Evolutionary conservation across 2,329 filamentous ascomycete species (phyloP).

Genomic region (Cordyceps farinosa): DNA sequence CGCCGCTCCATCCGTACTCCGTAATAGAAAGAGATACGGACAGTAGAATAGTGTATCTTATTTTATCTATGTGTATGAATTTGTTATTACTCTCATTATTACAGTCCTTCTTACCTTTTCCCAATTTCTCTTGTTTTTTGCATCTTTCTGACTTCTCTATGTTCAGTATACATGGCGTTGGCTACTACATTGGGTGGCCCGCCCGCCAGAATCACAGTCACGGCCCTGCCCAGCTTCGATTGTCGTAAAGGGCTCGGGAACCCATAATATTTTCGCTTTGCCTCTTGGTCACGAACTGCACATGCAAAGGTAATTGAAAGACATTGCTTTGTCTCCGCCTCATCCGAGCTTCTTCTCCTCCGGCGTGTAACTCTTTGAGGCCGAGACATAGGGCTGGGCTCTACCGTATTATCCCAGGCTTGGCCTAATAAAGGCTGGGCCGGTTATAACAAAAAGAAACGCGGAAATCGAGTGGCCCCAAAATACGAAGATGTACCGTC

Average conservation of each 20-base stretch:
- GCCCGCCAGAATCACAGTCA: too few relatives aligned
- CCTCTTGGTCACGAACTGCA: neutral
- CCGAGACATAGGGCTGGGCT: neutral
- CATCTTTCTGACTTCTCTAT: too few relatives aligned
- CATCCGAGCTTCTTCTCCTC: neutral
- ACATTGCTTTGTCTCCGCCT: neutral
- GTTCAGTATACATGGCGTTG: too few relatives aligned
- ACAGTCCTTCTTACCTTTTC: too few relatives aligned
- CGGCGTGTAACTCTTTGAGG: neutral
- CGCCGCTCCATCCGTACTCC: too few relatives aligned
- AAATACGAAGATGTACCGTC: slow-evolving; percentile 13
- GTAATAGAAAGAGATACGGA: neutral
- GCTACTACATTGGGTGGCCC: too few relatives aligned
- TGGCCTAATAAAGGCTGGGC: neutral
- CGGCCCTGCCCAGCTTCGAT: too few relatives aligned
- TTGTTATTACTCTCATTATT: too few relatives aligned
- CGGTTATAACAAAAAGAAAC: neutral
- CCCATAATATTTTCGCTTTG: neutral
- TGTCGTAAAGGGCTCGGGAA: too few relatives aligned
- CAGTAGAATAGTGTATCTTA: neutral
- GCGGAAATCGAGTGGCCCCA: neutral
- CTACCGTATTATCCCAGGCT: neutral
- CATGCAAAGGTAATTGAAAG: neutral
- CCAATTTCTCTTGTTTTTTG: too few relatives aligned
- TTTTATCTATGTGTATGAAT: neutral